These are phyloP conservation scores for Arthroderma uncinatum DNA, from an alignment of 2,329 filamentous ascomycete genomes.

Conservation along the genomic window DNA sequence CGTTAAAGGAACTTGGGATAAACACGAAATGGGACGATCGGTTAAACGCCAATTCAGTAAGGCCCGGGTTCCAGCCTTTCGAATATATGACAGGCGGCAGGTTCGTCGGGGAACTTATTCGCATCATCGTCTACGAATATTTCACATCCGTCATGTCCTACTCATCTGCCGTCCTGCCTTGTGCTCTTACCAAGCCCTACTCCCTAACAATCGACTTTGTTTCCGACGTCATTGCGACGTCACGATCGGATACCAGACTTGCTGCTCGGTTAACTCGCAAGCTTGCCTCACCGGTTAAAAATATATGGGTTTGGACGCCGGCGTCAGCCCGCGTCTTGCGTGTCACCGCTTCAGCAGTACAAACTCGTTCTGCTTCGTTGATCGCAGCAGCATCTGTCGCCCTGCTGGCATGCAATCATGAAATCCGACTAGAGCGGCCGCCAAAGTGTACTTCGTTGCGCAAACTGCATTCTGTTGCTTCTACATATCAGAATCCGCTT, in stretches of 20 bases:
- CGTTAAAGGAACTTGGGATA: slow-evolving; percentile 49
- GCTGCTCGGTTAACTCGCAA: slow-evolving; percentile 38
- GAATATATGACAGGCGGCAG: slow-evolving; percentile 69
- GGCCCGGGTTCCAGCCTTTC: slow-evolving; percentile 62
- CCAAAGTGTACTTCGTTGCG: slow-evolving; percentile 8
- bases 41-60: slow-evolving; percentile 52
- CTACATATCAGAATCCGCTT: background rate
- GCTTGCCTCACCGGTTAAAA: slow-evolving; percentile 32
- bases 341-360: slow-evolving; percentile 54
- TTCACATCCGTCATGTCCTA: slow-evolving; percentile 37
- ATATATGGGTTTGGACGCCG: slow-evolving; percentile 50
- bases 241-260: slow-evolving; percentile 38
- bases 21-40: slow-evolving; percentile 57
- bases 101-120: slow-evolving; percentile 61
- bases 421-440: slow-evolving; percentile 39
- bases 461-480: slow-evolving; percentile 9
- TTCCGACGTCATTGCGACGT: slow-evolving; percentile 51
- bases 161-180: slow-evolving; percentile 39
- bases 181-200: slow-evolving; percentile 43
- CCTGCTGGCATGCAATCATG: slow-evolving; percentile 53
- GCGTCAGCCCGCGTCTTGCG: slow-evolving; percentile 48
- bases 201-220: slow-evolving; percentile 58
- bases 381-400: slow-evolving; percentile 59
- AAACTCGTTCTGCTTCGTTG: slow-evolving; percentile 58
- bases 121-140: slow-evolving; percentile 55